Evolutionary conservation across 176 grass and related monocot genomes (phyloP).

Genomic region (Tillandsia leiboldiana): DNA sequence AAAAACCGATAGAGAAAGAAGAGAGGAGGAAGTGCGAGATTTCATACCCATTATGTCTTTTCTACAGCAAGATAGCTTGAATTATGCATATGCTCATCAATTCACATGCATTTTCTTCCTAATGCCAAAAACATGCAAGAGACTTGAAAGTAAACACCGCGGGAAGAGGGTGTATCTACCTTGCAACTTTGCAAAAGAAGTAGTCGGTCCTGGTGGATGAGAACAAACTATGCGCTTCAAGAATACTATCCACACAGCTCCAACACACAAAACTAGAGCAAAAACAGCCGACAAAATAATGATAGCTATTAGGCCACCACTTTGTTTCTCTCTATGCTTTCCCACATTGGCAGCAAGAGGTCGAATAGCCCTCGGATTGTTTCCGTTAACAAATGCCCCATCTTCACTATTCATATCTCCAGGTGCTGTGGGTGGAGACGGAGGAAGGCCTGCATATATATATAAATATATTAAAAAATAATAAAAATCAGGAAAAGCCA

Average conservation of each 20-base stretch:
- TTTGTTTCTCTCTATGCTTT: conserved; percentile 50
- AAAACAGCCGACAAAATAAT: conserved; percentile 74
- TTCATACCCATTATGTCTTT: neutral
- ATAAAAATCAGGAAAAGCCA: neutral
- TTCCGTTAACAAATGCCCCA: conserved; percentile 36
- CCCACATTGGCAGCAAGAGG: conserved; percentile 68
- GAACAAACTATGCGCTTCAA: conserved; percentile 48
- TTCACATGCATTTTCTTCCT: neutral
- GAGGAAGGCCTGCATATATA: conserved; percentile 65
- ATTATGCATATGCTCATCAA: conserved; percentile 7
- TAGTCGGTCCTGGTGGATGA: conserved; percentile 29
- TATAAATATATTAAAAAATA: neutral
- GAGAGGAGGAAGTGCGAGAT: too few relatives aligned
- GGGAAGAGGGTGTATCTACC: conserved; percentile 35
- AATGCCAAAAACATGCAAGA: neutral
- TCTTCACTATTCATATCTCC: conserved; percentile 37
- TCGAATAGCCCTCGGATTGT: conserved; percentile 21
- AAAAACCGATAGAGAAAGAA: too few relatives aligned
- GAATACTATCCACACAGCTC: conserved; percentile 50
- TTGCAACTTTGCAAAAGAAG: conserved; percentile 42
- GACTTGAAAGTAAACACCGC: conserved; percentile 7
- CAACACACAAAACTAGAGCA: conserved; percentile 63
- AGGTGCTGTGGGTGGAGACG: conserved; percentile 43
- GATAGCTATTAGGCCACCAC: conserved; percentile 47
- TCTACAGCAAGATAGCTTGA: conserved; percentile 1